A percentile compares a stretch with the other conserved stretches of the same genome.
phyloP scores from a whole-genome alignment of 1,284 basidiomycete genomes.

The Irpex rosettiformis region DNA sequence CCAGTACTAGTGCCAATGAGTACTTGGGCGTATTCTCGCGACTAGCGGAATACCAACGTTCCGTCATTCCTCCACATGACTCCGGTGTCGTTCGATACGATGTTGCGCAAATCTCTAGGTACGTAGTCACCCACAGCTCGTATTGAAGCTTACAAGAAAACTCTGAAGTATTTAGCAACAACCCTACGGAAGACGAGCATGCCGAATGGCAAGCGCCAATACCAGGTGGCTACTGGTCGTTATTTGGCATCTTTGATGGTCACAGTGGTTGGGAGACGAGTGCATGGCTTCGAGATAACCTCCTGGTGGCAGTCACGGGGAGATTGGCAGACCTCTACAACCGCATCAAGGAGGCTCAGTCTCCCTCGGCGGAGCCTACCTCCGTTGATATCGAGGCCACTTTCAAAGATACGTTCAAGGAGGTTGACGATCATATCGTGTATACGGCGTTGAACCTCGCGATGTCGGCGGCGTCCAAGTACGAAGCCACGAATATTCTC shows the following conservation, averaged over 20 bases:
- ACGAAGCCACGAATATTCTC: conserved; percentile 20
- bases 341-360: conserved; percentile 4
- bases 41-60: conserved; percentile 16
- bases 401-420: conserved; percentile 27
- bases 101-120: conserved; percentile 24
- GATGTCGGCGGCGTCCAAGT: conserved; percentile 18
- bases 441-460: conserved; percentile 20
- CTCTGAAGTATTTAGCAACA: conserved; percentile 14
- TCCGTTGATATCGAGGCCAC: conserved; percentile 21
- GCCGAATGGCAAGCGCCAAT: conserved; percentile 22
- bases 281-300: conserved; percentile 27
- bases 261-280: conserved; percentile 30
- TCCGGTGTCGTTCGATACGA: conserved; percentile 25
- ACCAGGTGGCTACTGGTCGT: conserved; percentile 28
- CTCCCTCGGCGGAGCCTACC: conserved; percentile 1
- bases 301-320: conserved; percentile 26
- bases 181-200: conserved; percentile 29
- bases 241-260: conserved; percentile 31
- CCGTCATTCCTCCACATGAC: conserved; percentile 3
- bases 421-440: conserved; percentile 30
- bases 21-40: conserved; percentile 11
- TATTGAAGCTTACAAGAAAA: not conserved
- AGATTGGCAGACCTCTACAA: conserved; percentile 27
- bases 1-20: not conserved
- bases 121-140: not conserved